Conservation (phyloP, 257 asterid species). For the Leptodermis oblonga region DNA sequence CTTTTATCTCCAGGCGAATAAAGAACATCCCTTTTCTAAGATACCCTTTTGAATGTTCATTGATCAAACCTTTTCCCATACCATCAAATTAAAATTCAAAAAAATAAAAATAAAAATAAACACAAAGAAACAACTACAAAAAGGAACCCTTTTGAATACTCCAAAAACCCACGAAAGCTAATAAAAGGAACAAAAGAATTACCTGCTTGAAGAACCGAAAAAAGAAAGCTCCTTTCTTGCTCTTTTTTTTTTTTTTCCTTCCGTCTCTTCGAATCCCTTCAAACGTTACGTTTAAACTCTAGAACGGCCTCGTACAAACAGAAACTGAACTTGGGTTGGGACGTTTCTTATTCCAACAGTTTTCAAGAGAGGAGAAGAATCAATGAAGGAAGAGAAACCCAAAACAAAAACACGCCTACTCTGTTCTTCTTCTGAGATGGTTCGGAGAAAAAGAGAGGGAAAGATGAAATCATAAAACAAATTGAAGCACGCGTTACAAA, state of each 20-base stretch:
- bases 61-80: conserved; percentile 1
- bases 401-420: neutral
- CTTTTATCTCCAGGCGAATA: neutral
- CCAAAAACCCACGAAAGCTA: neutral
- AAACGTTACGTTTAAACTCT: neutral
- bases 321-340: neutral
- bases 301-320: neutral
- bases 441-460: conserved; percentile 24
- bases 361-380: neutral
- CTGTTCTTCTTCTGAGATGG: conserved; percentile 16
- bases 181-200: neutral
- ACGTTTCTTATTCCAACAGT: neutral
- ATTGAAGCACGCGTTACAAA: neutral
- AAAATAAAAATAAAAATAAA: neutral
- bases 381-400: neutral
- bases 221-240: conserved; percentile 13
- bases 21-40: neutral
- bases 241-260: neutral
- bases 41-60: neutral
- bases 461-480: conserved; percentile 1
- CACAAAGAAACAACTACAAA: too few species aligned
- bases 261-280: neutral
- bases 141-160: neutral
- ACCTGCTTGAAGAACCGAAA: neutral
- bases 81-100: neutral